phyloP scores from a whole-genome alignment of 257 asterid species.

The Nicotiana noctiflora region DNA sequence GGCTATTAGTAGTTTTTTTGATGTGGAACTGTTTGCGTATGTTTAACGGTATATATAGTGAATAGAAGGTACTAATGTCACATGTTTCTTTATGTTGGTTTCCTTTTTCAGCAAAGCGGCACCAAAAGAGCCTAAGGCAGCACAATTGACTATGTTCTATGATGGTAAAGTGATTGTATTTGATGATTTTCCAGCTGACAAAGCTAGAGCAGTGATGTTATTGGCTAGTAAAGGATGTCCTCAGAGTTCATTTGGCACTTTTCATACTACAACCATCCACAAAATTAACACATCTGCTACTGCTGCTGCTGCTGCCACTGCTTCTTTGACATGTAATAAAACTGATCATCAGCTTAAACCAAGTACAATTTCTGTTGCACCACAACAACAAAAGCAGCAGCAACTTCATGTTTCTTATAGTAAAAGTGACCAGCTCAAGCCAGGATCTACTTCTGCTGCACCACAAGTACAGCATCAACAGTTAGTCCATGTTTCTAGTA shows the following conservation, averaged over 20 bases:
- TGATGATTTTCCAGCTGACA: constrained; percentile 48
- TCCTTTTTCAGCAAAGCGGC: constrained; percentile 31
- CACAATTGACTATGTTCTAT: constrained; percentile 70
- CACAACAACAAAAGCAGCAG: background rate
- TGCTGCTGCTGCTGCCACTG: background rate
- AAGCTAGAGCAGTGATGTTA: constrained; percentile 39
- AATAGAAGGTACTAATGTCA: background rate
- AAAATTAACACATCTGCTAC: background rate
- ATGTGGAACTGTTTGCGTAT: background rate
- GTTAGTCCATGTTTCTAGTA: background rate
- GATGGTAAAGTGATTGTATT: constrained; percentile 55
- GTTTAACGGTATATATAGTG: background rate
- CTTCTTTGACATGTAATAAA: background rate
- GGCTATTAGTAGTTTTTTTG: background rate
- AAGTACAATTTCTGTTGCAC: background rate
- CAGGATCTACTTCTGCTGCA: background rate
- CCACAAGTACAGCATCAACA: background rate
- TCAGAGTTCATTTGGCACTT: constrained; percentile 23
- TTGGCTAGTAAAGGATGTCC: constrained; percentile 44
- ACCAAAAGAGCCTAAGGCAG: constrained; percentile 23
- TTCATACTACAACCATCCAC: constrained; percentile 15
- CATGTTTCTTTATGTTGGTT: background rate
- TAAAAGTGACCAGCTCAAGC: background rate
- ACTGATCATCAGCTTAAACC: background rate
- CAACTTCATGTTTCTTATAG: background rate